These are phyloP conservation scores for Dichotomopilus funicola DNA, from an alignment of 2,329 filamentous ascomycete species.

Conservation along the genomic window DNA sequence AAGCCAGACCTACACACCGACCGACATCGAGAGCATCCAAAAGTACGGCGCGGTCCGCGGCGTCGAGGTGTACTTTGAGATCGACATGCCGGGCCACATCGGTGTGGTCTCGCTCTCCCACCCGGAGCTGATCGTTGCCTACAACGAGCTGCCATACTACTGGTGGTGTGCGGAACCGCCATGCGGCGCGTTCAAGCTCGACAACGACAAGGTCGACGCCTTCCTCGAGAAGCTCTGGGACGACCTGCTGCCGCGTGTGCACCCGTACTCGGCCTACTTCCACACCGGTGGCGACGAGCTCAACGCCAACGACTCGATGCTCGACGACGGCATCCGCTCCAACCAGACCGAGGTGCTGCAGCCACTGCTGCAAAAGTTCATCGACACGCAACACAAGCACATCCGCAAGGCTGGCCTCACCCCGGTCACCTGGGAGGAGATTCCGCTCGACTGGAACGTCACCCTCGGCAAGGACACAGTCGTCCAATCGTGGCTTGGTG, in stretches of 20 bases:
- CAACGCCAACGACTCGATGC: slow-evolving; percentile 65
- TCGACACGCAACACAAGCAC: slow-evolving; percentile 62
- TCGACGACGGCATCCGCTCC: slow-evolving; percentile 66
- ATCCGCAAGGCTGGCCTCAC: slow-evolving; percentile 58
- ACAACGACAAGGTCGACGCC: slow-evolving; percentile 59
- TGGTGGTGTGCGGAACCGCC: slow-evolving; percentile 58
- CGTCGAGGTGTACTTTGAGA: slow-evolving; percentile 66
- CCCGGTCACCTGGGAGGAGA: slow-evolving; percentile 85
- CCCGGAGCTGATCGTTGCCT: slow-evolving; percentile 66
- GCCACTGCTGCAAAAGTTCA: slow-evolving; percentile 71
- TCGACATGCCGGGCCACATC: slow-evolving; percentile 77
- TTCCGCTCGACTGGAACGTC: slow-evolving; percentile 71
- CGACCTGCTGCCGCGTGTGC: slow-evolving; percentile 69
- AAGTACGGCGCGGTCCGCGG: slow-evolving; percentile 63
- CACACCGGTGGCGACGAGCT: slow-evolving; percentile 87
- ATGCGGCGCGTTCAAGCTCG: slow-evolving; percentile 68
- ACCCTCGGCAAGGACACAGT: slow-evolving; percentile 64
- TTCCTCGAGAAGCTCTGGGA: slow-evolving; percentile 67
- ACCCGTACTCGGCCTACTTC: slow-evolving; percentile 66
- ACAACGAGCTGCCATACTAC: slow-evolving; percentile 49
- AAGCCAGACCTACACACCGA: slow-evolving; percentile 59
- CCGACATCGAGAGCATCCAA: slow-evolving; percentile 61
- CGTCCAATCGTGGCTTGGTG: slow-evolving; percentile 72
- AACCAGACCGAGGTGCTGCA: slow-evolving; percentile 59
- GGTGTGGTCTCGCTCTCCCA: slow-evolving; percentile 58